Percentiles rank a stretch among this genome's conserved stretches.
phyloP scores from a whole-genome alignment of 345 rosid species.

The Alliaria petiolata region DNA sequence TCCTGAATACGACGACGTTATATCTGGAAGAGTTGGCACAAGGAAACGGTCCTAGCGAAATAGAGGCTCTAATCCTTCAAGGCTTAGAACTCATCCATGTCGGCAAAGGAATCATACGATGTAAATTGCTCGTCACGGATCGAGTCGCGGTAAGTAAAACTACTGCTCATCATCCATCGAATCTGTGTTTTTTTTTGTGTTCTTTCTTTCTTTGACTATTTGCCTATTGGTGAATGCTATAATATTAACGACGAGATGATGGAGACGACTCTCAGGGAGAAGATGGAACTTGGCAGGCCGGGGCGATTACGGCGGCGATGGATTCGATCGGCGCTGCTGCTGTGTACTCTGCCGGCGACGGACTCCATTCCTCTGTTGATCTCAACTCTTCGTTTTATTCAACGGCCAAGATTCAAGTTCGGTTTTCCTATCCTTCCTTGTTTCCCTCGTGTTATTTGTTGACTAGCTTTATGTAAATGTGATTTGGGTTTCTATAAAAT shows the following conservation, averaged over 20 bases:
- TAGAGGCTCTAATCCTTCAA: neutral
- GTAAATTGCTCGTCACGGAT: conserved; percentile 31
- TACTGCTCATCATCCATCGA: neutral
- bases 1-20: neutral
- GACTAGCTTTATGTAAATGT: no score
- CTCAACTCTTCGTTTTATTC: conserved; percentile 45
- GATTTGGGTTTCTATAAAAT: no score
- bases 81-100: conserved; percentile 30
- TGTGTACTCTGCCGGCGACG: conserved; percentile 32
- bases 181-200: neutral
- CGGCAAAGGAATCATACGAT: conserved; percentile 31
- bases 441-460: neutral
- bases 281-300: conserved; percentile 46
- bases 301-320: conserved; percentile 51
- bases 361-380: conserved; percentile 37
- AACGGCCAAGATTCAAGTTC: conserved; percentile 48
- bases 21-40: conserved; percentile 10
- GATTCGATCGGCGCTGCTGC: conserved; percentile 50
- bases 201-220: neutral
- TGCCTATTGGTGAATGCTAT: neutral
- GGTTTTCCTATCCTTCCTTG: neutral
- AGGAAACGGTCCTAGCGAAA: conserved; percentile 3
- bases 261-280: conserved; percentile 11
- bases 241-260: neutral
- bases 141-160: conserved; percentile 5